Conservation (phyloP, 805 yeast species). For the Candida takata region DNA sequence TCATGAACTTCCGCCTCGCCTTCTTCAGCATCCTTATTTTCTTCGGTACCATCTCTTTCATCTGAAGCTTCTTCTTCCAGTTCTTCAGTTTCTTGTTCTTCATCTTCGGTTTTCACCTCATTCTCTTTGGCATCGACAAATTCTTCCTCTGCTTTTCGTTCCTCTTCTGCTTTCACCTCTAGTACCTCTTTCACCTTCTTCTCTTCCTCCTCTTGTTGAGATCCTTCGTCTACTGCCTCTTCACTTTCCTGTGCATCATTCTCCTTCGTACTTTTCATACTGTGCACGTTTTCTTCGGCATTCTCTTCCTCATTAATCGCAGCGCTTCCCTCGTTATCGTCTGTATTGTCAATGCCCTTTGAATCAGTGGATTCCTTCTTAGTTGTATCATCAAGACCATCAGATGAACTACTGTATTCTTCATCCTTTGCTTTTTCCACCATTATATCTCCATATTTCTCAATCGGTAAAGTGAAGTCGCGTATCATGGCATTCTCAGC, state of each 20-base stretch:
- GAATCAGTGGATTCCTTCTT: not conserved
- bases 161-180: slow-evolving; percentile 13
- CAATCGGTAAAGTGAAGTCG: slow-evolving; percentile 8
- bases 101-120: slow-evolving; percentile 6
- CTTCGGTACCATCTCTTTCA: slow-evolving; percentile 1
- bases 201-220: slow-evolving; percentile 11
- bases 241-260: slow-evolving; percentile 4
- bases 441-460: slow-evolving; percentile 25
- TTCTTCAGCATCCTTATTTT: slow-evolving; percentile 2
- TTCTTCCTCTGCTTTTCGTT: slow-evolving; percentile 2
- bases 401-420: no score
- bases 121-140: slow-evolving; percentile 2
- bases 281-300: slow-evolving; percentile 3
- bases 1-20: slow-evolving; percentile 5
- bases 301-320: slow-evolving; percentile 1
- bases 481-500: slow-evolving; percentile 7
- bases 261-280: slow-evolving; percentile 12
- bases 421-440: slow-evolving; percentile 27
- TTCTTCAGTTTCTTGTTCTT: slow-evolving; percentile 7
- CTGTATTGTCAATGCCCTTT: no score
- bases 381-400: not conserved
- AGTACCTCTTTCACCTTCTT: slow-evolving; percentile 8
- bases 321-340: no score
- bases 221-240: slow-evolving; percentile 4
- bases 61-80: slow-evolving; percentile 1